phyloP scores from a whole-genome alignment of 2,329 filamentous ascomycete species.

The Curvularia eragrostidis region DNA sequence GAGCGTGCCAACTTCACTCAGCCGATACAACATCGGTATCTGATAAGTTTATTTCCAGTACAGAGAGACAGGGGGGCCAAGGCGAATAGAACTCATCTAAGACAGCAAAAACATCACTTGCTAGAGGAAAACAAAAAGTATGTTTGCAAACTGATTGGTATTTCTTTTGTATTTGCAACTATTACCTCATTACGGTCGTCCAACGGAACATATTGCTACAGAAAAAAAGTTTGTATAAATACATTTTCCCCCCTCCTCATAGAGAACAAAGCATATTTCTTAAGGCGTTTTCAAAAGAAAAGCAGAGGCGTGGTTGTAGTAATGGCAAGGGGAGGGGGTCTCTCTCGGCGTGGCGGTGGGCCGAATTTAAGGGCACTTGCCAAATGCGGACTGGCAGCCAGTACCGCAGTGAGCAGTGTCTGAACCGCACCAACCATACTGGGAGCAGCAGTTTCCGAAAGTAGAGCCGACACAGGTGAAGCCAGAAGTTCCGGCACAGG shows the following conservation, averaged over 20 bases:
- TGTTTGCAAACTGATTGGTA: neutral
- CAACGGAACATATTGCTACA: neutral
- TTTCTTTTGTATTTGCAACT: neutral
- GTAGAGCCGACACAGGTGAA: constrained; percentile 52
- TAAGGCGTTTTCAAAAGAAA: neutral
- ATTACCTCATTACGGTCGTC: constrained; percentile 3
- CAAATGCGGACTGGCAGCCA: constrained; percentile 45
- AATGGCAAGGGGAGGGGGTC: neutral
- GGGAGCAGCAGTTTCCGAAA: constrained; percentile 57
- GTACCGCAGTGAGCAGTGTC: constrained; percentile 38
- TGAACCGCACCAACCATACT: constrained; percentile 50
- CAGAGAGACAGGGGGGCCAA: neutral
- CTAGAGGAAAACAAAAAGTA: neutral
- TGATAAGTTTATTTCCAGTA: neutral
- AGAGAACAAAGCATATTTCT: neutral
- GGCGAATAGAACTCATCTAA: neutral
- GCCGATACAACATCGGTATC: neutral
- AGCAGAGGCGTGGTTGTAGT: neutral
- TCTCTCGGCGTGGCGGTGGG: neutral
- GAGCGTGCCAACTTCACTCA: neutral
- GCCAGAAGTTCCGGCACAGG: constrained; percentile 27
- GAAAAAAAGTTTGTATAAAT: neutral
- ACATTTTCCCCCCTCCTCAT: neutral
- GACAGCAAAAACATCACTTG: neutral
- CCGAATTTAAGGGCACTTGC: constrained; percentile 31